Base-by-base conservation (phyloP, 2,329 filamentous ascomycete genomes). In the Stemphylium lycopersici region DNA sequence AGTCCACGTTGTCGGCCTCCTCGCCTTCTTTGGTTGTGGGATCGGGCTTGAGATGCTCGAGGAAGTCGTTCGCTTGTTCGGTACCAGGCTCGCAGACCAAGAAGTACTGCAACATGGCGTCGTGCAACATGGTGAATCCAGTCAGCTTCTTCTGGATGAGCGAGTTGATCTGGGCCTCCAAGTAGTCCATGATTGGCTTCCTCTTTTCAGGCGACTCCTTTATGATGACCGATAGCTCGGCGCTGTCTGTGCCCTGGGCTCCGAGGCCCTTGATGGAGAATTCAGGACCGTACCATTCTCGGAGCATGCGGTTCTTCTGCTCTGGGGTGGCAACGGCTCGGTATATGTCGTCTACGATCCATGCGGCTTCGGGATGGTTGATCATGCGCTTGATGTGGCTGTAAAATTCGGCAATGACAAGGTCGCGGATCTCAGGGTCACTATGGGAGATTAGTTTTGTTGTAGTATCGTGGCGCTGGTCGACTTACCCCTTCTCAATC, bases 301-400 rank as follows among this genome's bases (percentile, higher is more conserved):
- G 84, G 55, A 99, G 82, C 56, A 99, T 82, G 42, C 85, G 85
- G 31, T 89, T 88, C 78, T 93, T 96, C 73, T 99, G 95, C 65
- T 90, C 84, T 69, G 88, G 87, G 18, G 90, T 95, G 8, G 93
- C 93, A 52, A 93, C 88, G 42, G 89, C 89, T 57, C 95, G 87
- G 80, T 98, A 99, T 63, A 97, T 90, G 75, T 99, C 95, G 75
- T 99, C 96, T 37, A 99, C 81, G 65, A 99, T 98, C 93, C 95
- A 99, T 36, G 91, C 93, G 29, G 91, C 95, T 77, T 99, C 96
- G 1, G 93, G 86, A 77, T 99, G 95, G 75, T 96, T 95, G 75
- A 98, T 97, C 70, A 98, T 81, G 70, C 92, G 90, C 72, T 91
- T 90, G 59, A 98, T 90, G 74, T 93, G 88, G 54, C 95, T 93